Conservation (phyloP, 2,329 filamentous ascomycete species). For the Ambrosiella cleistominuta region DNA sequence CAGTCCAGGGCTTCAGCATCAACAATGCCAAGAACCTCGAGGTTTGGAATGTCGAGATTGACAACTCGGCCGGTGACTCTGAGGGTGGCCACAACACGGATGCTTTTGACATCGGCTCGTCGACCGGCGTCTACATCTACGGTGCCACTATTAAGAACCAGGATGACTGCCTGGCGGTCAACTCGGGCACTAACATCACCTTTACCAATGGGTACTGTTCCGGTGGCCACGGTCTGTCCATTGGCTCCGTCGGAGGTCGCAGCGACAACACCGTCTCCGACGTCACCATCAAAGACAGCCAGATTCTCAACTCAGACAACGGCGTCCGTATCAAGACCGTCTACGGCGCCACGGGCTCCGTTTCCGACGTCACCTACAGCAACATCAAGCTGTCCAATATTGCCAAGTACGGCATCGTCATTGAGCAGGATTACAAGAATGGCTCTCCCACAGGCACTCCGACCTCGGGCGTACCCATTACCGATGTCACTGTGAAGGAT, state of each 20-base stretch:
- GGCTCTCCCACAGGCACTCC: slow-evolving; percentile 28
- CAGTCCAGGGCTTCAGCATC: slow-evolving; percentile 26
- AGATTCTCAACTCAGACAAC: slow-evolving; percentile 34
- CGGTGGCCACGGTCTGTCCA: slow-evolving; percentile 27
- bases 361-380: slow-evolving; percentile 27
- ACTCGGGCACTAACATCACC: slow-evolving; percentile 32
- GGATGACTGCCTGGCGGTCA: slow-evolving; percentile 42
- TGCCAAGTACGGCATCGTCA: slow-evolving; percentile 23
- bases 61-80: slow-evolving; percentile 23
- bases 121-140: slow-evolving; percentile 30
- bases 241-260: slow-evolving; percentile 29
- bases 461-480: slow-evolving; percentile 35
- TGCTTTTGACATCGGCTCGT: slow-evolving; percentile 38
- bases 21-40: slow-evolving; percentile 20
- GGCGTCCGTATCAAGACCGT: slow-evolving; percentile 35
- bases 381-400: slow-evolving; percentile 26
- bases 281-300: slow-evolving; percentile 32
- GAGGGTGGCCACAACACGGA: slow-evolving; percentile 35
- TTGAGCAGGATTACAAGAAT: slow-evolving; percentile 31
- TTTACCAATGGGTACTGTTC: slow-evolving; percentile 28
- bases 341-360: slow-evolving; percentile 26
- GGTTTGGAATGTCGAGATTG: slow-evolving; percentile 21
- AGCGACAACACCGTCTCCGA: slow-evolving; percentile 33
- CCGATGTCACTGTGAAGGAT: slow-evolving; percentile 26
- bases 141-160: slow-evolving; percentile 40